These are phyloP conservation scores for Aspergillus aculeatinus DNA, from an alignment of 2,329 filamentous ascomycete genomes.

Conservation along the genomic window DNA sequence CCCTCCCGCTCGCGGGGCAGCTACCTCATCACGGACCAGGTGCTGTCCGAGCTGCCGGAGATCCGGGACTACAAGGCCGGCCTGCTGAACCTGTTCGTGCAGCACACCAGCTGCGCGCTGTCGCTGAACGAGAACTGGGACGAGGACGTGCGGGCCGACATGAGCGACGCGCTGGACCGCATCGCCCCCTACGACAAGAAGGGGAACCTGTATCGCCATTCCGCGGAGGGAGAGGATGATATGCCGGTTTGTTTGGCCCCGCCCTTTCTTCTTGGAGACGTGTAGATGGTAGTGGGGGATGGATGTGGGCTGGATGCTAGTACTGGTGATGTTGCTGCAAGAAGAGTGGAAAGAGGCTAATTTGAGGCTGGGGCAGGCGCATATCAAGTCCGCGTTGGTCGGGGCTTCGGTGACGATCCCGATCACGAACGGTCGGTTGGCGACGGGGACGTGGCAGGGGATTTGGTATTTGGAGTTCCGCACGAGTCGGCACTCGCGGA, in stretches of 20 bases:
- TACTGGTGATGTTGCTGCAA: too few relatives aligned
- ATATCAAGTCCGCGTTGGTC: slow-evolving; percentile 87
- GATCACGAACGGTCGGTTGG: slow-evolving; percentile 79
- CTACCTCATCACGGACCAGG: slow-evolving; percentile 82
- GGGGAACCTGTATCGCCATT: slow-evolving; percentile 78
- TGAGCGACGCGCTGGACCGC: slow-evolving; percentile 89
- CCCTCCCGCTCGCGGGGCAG: slow-evolving; percentile 75
- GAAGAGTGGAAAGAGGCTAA: too few relatives aligned
- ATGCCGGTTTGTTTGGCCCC: slow-evolving; percentile 70
- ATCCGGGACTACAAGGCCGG: slow-evolving; percentile 80
- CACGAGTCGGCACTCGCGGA: slow-evolving; percentile 69
- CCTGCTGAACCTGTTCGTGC: slow-evolving; percentile 83
- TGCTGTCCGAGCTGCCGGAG: slow-evolving; percentile 72
- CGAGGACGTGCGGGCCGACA: slow-evolving; percentile 81
- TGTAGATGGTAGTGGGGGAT: not conserved
- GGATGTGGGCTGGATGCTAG: not conserved
- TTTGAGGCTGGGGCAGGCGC: slow-evolving; percentile 56
- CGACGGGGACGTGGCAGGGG: slow-evolving; percentile 63
- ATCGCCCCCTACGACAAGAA: slow-evolving; percentile 81
- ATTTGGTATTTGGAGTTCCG: slow-evolving; percentile 96
- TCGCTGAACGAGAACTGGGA: slow-evolving; percentile 92
- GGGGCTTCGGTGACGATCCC: slow-evolving; percentile 89
- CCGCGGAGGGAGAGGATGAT: slow-evolving; percentile 83
- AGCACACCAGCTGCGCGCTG: slow-evolving; percentile 91
- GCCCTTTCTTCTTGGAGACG: slow-evolving; percentile 1